phyloP scores from a whole-genome alignment of 768 basidiomycete species.

The Hygrophorus pudorinus region DNA sequence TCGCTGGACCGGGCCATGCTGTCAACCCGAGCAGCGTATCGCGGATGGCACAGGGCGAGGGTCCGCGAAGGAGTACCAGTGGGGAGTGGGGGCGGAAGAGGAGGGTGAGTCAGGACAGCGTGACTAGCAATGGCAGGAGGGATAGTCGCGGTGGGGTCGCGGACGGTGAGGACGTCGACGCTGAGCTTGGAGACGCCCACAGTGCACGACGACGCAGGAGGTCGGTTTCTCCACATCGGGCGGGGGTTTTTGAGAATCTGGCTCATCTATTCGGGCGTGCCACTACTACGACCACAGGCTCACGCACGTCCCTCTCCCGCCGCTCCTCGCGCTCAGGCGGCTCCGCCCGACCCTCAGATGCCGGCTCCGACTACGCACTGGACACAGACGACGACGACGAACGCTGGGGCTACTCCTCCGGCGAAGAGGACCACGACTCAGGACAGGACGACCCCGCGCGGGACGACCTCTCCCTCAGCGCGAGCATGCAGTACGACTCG shows the following conservation, averaged over 20 bases:
- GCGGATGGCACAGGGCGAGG: conserved; percentile 59
- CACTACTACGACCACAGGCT: conserved; percentile 24
- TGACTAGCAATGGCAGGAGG: conserved; percentile 22
- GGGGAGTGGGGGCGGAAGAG: conserved; percentile 40
- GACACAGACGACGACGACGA: conserved; percentile 55
- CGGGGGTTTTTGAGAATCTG: conserved; percentile 53
- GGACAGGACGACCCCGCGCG: conserved; percentile 21
- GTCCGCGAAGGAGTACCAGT: conserved; percentile 45
- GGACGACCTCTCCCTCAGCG: conserved; percentile 37
- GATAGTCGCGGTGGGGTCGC: conserved; percentile 13
- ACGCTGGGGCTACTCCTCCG: conserved; percentile 91
- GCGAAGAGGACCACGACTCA: conserved; percentile 54
- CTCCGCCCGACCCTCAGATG: conserved; percentile 45
- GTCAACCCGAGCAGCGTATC: conserved; percentile 74
- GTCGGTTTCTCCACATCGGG: conserved; percentile 27
- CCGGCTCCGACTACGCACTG: conserved; percentile 48
- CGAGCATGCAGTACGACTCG: conserved; percentile 65
- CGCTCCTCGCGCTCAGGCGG: conserved; percentile 45
- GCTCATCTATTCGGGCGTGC: conserved; percentile 56
- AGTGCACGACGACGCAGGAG: conserved; percentile 20
- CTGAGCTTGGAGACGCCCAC: conserved; percentile 13
- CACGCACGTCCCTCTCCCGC: conserved; percentile 41
- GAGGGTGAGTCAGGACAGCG: conserved; percentile 42
- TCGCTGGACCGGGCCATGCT: conserved; percentile 64
- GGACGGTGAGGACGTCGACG: conserved; percentile 23